Percentiles rank a stretch among this genome's conserved stretches.
phyloP scores from a whole-genome alignment of 2,329 filamentous ascomycete genomes.

The Dichotomopilus funicola region DNA sequence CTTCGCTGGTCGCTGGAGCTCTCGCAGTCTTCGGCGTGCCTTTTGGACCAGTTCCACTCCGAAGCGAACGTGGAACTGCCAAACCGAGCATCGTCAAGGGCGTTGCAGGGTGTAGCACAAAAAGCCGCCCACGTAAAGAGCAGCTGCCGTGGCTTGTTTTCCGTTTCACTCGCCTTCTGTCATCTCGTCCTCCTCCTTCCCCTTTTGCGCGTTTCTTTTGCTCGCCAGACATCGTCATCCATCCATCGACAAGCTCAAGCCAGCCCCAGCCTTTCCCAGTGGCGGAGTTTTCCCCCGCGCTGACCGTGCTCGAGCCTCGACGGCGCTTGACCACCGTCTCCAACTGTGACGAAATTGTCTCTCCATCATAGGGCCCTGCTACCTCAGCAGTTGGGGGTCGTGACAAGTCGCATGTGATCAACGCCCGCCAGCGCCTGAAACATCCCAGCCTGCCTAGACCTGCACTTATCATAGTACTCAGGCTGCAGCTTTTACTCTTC shows the following conservation, averaged over 20 bases:
- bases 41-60: too few relatives aligned
- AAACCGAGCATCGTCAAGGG: too few relatives aligned
- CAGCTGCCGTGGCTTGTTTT: too few relatives aligned
- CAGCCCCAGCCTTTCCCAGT: not conserved
- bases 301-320: not conserved
- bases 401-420: conserved; percentile 6
- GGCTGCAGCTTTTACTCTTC: not conserved
- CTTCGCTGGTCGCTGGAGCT: not conserved
- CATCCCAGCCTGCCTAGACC: not conserved
- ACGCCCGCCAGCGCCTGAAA: not conserved
- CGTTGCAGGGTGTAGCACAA: too few relatives aligned
- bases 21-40: not conserved
- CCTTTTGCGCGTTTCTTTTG: too few relatives aligned
- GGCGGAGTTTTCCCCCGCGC: not conserved
- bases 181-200: too few relatives aligned
- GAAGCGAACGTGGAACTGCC: too few relatives aligned
- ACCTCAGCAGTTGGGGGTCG: not conserved
- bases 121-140: too few relatives aligned
- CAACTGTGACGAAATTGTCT: not conserved
- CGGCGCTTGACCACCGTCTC: not conserved
- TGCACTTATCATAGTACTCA: not conserved
- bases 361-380: not conserved
- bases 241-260: too few relatives aligned
- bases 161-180: too few relatives aligned
- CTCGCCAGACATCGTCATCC: too few relatives aligned